A percentile compares a stretch with the other conserved stretches of the same genome.
These are phyloP conservation scores for Apophysomyces trapeziformis DNA, from an alignment of 371 early-diverging fungal genomes.

Conservation along the genomic window DNA sequence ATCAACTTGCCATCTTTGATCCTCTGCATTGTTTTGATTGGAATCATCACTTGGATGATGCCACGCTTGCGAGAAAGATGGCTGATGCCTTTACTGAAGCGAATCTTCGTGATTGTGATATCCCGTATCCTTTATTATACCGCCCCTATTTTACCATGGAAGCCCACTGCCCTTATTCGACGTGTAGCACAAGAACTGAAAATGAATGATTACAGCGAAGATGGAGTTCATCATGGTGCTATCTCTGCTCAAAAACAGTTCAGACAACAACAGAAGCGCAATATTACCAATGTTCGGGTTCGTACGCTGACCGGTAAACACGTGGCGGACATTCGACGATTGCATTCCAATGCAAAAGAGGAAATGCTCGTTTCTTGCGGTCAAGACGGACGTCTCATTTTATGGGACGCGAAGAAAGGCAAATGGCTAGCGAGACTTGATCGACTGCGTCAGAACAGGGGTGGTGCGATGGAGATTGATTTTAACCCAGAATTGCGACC, in stretches of 20 bases:
- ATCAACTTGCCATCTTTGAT: constrained; percentile 40
- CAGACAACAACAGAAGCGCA: constrained; percentile 26
- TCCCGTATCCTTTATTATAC: constrained; percentile 14
- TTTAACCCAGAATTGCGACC: constrained; percentile 26
- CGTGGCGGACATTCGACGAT: constrained; percentile 29
- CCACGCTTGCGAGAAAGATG: constrained; percentile 32
- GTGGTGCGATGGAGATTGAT: constrained; percentile 23
- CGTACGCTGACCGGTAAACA: constrained; percentile 41
- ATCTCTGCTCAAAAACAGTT: constrained; percentile 40
- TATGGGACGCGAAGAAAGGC: constrained; percentile 34
- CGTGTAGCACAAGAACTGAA: constrained; percentile 17
- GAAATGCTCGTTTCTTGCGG: constrained; percentile 32
- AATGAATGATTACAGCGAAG: constrained; percentile 32
- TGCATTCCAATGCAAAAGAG: constrained; percentile 26
- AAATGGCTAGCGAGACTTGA: constrained; percentile 44
- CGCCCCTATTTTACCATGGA: constrained; percentile 15
- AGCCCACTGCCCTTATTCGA: constrained; percentile 9
- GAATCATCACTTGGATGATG: constrained; percentile 38
- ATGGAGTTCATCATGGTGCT: constrained; percentile 44
- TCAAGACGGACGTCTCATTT: constrained; percentile 37
- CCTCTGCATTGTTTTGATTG: constrained; percentile 28
- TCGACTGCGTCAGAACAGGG: constrained; percentile 18
- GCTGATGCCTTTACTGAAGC: constrained; percentile 31
- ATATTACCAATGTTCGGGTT: constrained; percentile 29
- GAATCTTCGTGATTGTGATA: constrained; percentile 17